A percentile compares a stretch with the other conserved stretches of the same genome.
Conservation (phyloP, 2,329 filamentous ascomycete genomes). For the Fusarium sp. region DNA sequence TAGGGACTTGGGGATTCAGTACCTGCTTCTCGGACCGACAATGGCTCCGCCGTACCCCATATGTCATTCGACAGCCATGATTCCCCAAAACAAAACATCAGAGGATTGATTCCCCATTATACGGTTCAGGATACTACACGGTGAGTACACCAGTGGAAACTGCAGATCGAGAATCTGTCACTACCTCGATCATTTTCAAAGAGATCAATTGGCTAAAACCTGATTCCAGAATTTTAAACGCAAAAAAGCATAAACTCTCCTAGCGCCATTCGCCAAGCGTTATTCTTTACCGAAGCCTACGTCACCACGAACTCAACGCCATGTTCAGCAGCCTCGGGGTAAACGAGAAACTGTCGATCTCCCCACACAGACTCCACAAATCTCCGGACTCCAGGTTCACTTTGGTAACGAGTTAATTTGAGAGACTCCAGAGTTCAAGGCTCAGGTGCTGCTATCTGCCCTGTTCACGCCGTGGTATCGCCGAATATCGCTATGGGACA, state of each 20-base stretch:
- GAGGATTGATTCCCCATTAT: not conserved
- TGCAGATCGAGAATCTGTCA: not conserved
- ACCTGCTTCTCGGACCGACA: constrained; percentile 21
- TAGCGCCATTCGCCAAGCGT: constrained; percentile 29
- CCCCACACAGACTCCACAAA: constrained; percentile 39
- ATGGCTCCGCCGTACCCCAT: constrained; percentile 7
- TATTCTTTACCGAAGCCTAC: constrained; percentile 20
- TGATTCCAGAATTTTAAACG: not conserved
- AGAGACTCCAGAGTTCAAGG: not conserved
- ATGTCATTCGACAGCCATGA: constrained; percentile 19
- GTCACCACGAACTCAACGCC: constrained; percentile 31
- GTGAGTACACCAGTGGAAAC: not conserved
- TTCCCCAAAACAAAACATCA: not conserved
- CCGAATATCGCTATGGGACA: constrained; percentile 8
- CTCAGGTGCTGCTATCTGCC: constrained; percentile 5
- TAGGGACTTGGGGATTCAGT: not conserved
- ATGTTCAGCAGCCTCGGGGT: constrained; percentile 18
- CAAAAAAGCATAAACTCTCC: constrained; percentile 10
- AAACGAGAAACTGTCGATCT: constrained; percentile 29
- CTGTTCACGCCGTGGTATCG: constrained; percentile 35
- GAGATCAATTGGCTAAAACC: not conserved
- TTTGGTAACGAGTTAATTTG: constrained; percentile 24
- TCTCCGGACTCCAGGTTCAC: constrained; percentile 35
- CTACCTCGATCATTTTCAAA: not conserved
- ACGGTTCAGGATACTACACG: not conserved